phyloP scores from a whole-genome alignment of 1,284 basidiomycete genomes.

The Cutaneotrichosporon dermatis region DNA sequence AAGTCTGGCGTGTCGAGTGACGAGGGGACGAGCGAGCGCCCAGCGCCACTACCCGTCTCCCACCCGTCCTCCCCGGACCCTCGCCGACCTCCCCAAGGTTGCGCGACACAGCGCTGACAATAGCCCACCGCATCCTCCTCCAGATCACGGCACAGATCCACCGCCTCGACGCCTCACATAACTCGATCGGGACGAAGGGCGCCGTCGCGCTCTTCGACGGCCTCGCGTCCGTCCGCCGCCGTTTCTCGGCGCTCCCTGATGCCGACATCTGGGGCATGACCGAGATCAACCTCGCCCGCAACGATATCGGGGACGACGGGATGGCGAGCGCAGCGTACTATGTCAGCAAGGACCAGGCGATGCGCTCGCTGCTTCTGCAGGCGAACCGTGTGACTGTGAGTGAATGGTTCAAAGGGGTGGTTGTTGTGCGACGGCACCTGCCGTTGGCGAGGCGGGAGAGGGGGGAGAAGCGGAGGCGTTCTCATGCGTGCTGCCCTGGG shows the following conservation, averaged over 20 bases:
- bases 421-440: no score
- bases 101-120: no score
- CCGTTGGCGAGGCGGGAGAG: no score
- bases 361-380: conserved; percentile 31
- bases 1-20: no score
- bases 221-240: conserved; percentile 25
- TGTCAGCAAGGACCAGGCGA: conserved; percentile 27
- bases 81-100: no score
- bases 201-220: conserved; percentile 36
- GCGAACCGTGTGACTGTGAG: conserved; percentile 37
- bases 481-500: no score
- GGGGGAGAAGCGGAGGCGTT: no score
- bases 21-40: no score
- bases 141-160: conserved; percentile 30
- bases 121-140: conserved; percentile 31
- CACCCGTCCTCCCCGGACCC: no score
- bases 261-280: conserved; percentile 34
- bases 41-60: no score
- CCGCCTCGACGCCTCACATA: conserved; percentile 41
- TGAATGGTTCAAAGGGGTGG: neutral
- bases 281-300: conserved; percentile 37
- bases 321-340: conserved; percentile 11
- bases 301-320: conserved; percentile 18
- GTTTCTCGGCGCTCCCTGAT: conserved; percentile 4
- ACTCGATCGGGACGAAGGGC: conserved; percentile 35